Conservation (phyloP, 2,329 filamentous ascomycete genomes). For the Fusarium solani-melongenae region DNA sequence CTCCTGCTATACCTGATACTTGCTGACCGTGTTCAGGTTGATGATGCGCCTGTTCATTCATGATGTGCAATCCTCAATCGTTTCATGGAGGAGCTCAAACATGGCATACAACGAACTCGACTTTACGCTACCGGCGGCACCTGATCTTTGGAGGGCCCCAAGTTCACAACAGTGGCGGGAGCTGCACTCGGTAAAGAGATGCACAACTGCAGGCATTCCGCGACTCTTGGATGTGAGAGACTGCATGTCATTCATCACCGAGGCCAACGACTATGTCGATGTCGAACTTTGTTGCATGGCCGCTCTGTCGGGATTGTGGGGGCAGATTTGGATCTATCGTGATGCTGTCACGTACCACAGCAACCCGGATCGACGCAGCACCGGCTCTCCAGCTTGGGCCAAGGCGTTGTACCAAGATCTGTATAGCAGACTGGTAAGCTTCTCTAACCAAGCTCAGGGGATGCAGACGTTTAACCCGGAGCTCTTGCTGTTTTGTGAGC, state of each 20-base stretch:
- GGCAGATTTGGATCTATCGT: slow-evolving; percentile 40
- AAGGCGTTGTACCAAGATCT: slow-evolving; percentile 38
- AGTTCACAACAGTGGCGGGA: slow-evolving; percentile 34
- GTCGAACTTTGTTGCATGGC: slow-evolving; percentile 31
- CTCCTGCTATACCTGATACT: background rate
- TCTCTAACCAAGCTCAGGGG: slow-evolving; percentile 29
- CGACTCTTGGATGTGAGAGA: slow-evolving; percentile 34
- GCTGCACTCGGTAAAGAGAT: slow-evolving; percentile 26
- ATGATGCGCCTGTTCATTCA: slow-evolving; percentile 39
- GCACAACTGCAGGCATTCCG: slow-evolving; percentile 10
- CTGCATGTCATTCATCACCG: slow-evolving; percentile 26
- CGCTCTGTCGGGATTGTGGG: slow-evolving; percentile 38
- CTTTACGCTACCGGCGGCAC: slow-evolving; percentile 33
- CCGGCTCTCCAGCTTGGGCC: slow-evolving; percentile 31
- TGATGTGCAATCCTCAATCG: slow-evolving; percentile 38
- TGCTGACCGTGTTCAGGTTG: slow-evolving; percentile 31
- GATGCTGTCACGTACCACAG: slow-evolving; percentile 28
- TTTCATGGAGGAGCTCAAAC: slow-evolving; percentile 32
- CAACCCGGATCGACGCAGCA: slow-evolving; percentile 3
- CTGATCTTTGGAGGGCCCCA: slow-evolving; percentile 37
- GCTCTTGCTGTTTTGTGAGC: slow-evolving; percentile 34
- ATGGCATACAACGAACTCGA: slow-evolving; percentile 39
- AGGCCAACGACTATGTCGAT: slow-evolving; percentile 32
- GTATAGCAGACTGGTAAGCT: slow-evolving; percentile 28
- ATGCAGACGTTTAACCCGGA: slow-evolving; percentile 12